phyloP scores from a whole-genome alignment of 169 alveolate species.

The Plasmodium vivax region DNA sequence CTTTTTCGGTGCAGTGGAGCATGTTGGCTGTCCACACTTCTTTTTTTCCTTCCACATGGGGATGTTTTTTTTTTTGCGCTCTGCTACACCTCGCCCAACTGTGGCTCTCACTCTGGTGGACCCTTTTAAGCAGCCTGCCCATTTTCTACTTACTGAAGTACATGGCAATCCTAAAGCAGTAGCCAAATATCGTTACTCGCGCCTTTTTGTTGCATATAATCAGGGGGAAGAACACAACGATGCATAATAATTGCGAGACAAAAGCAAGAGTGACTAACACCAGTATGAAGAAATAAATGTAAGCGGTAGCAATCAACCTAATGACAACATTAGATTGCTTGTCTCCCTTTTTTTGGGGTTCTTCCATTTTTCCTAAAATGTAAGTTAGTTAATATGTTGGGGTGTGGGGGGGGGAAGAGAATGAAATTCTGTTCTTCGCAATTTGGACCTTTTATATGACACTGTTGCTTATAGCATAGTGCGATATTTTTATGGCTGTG shows the following conservation, averaged over 20 bases:
- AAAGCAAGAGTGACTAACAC: not conserved
- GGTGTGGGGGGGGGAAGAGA: not conserved
- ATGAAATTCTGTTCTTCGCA: not conserved
- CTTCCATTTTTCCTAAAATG: conserved; percentile 23
- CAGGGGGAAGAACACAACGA: conserved; percentile 45
- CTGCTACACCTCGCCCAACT: not conserved
- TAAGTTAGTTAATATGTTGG: not conserved
- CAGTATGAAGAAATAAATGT: not conserved
- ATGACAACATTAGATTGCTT: not conserved
- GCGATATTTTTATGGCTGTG: not conserved
- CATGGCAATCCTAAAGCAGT: not conserved
- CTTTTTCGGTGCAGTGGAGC: not conserved
- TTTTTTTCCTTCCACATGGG: not conserved
- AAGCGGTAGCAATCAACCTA: conserved; percentile 7
- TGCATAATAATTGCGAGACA: not conserved
- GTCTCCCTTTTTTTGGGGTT: not conserved
- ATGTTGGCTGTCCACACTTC: not conserved
- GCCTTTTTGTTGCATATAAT: conserved; percentile 10
- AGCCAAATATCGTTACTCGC: conserved; percentile 9
- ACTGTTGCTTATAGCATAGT: not conserved
- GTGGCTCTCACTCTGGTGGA: not conserved
- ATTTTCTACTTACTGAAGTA: conserved; percentile 18
- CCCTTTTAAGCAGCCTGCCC: not conserved
- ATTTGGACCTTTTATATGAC: not conserved
- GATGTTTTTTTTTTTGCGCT: not conserved